Percentiles rank a stretch among this genome's conserved stretches.
Conservation (phyloP, 148 eudicot species). For the Persicaria tinctoria region DNA sequence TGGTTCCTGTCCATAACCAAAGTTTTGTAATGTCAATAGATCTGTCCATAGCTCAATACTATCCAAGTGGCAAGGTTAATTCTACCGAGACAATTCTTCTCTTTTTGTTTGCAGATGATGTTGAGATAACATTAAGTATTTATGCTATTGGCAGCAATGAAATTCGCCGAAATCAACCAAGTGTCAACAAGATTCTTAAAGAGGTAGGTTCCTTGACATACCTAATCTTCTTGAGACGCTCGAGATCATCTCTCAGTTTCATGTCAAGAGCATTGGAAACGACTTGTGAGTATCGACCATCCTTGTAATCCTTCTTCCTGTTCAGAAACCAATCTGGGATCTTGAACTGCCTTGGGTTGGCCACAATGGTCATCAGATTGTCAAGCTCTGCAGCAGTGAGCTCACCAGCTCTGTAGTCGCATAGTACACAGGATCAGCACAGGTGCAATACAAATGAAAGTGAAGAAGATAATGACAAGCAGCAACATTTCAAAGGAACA, state of each 20-base stretch:
- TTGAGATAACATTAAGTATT: too few species aligned
- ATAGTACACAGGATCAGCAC: background rate
- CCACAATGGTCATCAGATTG: conserved; percentile 68
- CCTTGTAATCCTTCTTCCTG: conserved; percentile 94
- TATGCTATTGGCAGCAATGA: background rate
- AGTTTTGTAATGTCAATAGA: background rate
- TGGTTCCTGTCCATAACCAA: conserved; percentile 35
- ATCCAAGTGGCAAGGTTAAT: too few species aligned
- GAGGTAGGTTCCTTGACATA: background rate
- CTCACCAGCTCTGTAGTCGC: conserved; percentile 72
- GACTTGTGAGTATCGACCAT: conserved; percentile 78
- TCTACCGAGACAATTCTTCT: too few species aligned
- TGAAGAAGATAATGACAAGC: background rate
- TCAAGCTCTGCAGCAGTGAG: conserved; percentile 67
- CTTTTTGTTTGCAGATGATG: too few species aligned
- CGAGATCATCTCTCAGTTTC: conserved; percentile 90
- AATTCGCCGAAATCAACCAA: background rate
- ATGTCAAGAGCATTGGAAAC: conserved; percentile 86
- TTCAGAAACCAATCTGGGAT: conserved; percentile 87
- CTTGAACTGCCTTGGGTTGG: conserved; percentile 84
- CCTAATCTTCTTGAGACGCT: conserved; percentile 88
- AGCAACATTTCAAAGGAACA: background rate
- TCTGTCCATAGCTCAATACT: background rate
- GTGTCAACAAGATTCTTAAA: background rate
- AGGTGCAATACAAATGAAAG: background rate